Evolutionary conservation across 139 green algal genomes (phyloP).

Genomic region (Trebouxia sp.): DNA sequence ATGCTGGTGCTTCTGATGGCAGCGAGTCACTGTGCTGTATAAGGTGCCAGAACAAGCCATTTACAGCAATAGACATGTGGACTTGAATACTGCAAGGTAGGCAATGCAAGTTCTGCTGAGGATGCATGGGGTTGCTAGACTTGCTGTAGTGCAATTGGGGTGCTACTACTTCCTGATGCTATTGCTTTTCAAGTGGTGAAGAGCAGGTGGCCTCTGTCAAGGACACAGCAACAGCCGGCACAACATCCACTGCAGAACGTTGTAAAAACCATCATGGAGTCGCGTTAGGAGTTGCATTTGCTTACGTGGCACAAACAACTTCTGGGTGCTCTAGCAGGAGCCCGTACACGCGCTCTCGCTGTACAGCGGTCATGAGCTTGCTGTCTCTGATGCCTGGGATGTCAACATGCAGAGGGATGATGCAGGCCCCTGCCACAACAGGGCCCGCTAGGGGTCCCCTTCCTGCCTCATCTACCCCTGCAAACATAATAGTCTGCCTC

Average conservation of each 20-base stretch:
- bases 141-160: neutral
- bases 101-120: too few species aligned
- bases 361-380: slow-evolving; percentile 79
- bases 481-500: too few species aligned
- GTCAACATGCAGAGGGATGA: slow-evolving; percentile 51
- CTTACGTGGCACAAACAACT: slow-evolving; percentile 64
- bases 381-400: slow-evolving; percentile 62
- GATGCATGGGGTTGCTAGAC: neutral
- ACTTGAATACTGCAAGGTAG: too few species aligned
- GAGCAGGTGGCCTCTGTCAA: neutral
- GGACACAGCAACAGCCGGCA: neutral
- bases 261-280: neutral
- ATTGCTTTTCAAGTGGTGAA: neutral
- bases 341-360: slow-evolving; percentile 71
- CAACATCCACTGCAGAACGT: neutral
- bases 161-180: neutral
- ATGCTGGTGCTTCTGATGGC: too few species aligned
- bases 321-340: slow-evolving; percentile 58
- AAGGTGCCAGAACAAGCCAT: neutral
- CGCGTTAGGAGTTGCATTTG: neutral
- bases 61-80: neutral
- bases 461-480: slow-evolving; percentile 88
- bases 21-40: neutral
- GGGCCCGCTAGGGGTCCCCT: slow-evolving; percentile 87
- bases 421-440: slow-evolving; percentile 80